A percentile compares a stretch with the other conserved stretches of the same genome.
phyloP scores from a whole-genome alignment of 2,329 filamentous ascomycete species.

The Sporothrix pallida region DNA sequence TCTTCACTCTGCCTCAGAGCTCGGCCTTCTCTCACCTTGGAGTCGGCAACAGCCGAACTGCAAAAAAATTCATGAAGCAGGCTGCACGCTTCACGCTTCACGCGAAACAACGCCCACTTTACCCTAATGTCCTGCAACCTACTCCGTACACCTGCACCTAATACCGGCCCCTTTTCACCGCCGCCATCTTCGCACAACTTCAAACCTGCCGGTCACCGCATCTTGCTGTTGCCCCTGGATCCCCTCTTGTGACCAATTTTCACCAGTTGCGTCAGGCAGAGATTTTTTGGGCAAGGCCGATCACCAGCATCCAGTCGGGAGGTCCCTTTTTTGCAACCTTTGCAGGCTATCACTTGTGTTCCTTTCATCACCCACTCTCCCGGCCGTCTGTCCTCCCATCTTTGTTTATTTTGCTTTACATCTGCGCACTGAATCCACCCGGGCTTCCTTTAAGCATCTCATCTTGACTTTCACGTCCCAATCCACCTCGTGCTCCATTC shows the following conservation, averaged over 20 bases:
- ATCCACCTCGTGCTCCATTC: not conserved
- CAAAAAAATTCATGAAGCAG: not conserved
- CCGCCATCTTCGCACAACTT: conserved; percentile 26
- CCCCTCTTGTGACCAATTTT: not conserved
- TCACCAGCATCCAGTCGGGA: conserved; percentile 5
- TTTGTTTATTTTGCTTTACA: conserved; percentile 11
- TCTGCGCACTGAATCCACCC: not conserved
- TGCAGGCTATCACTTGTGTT: conserved; percentile 18
- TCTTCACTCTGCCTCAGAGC: not conserved
- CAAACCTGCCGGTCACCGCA: conserved; percentile 32
- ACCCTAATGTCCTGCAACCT: conserved; percentile 8
- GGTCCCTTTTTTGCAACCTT: not conserved
- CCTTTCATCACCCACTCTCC: conserved; percentile 5
- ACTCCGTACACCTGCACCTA: conserved; percentile 13
- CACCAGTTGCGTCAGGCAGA: not conserved
- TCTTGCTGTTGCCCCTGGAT: conserved; percentile 21
- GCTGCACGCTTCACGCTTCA: not conserved
- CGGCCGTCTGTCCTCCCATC: conserved; percentile 8
- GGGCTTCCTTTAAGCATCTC: not conserved
- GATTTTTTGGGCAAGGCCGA: not conserved
- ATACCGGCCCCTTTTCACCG: conserved; percentile 31
- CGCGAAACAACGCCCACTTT: not conserved
- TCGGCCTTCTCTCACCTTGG: not conserved
- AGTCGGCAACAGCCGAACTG: not conserved
- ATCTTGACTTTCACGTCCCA: not conserved